Evolutionary conservation across 345 rosid genomes (phyloP).

Genomic region (Gossypium sturtianum): DNA sequence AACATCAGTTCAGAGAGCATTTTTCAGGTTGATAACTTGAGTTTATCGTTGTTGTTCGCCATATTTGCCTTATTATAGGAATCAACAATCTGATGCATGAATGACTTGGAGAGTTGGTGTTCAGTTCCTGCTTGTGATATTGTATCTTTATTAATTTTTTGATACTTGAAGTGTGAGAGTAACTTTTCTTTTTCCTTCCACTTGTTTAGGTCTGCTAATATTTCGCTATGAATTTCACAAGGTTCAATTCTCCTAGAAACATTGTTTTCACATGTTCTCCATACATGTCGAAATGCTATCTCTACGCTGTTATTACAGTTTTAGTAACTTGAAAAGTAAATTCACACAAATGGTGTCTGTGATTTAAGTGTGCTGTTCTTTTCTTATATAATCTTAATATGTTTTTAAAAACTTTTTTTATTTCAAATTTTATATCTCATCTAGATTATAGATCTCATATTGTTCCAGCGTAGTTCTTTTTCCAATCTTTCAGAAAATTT

Average conservation of each 20-base stretch:
- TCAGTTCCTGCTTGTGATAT: neutral
- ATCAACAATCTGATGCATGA: neutral
- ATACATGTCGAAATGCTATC: neutral
- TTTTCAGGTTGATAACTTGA: constrained; percentile 51
- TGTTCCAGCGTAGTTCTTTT: neutral
- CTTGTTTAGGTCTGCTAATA: neutral
- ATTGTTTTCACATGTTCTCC: neutral
- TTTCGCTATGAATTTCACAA: neutral
- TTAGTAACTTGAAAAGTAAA: neutral
- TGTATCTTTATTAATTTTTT: neutral
- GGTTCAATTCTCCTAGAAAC: neutral
- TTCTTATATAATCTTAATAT: neutral
- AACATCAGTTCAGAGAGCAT: constrained; percentile 66
- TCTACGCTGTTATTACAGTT: neutral
- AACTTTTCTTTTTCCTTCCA: neutral
- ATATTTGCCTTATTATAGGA: neutral
- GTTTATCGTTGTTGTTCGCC: neutral
- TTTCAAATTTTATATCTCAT: too few species aligned
- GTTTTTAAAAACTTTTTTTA: neutral
- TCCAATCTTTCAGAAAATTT: neutral
- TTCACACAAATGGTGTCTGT: neutral
- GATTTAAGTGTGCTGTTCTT: neutral
- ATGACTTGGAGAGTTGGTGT: neutral
- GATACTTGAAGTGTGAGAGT: neutral
- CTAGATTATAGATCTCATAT: neutral